Evolutionary conservation across 2,329 filamentous ascomycete genomes (phyloP), one percentile per base, ranked within the genome.

Genomic region (Phyllosticta ampelicida): DNA sequence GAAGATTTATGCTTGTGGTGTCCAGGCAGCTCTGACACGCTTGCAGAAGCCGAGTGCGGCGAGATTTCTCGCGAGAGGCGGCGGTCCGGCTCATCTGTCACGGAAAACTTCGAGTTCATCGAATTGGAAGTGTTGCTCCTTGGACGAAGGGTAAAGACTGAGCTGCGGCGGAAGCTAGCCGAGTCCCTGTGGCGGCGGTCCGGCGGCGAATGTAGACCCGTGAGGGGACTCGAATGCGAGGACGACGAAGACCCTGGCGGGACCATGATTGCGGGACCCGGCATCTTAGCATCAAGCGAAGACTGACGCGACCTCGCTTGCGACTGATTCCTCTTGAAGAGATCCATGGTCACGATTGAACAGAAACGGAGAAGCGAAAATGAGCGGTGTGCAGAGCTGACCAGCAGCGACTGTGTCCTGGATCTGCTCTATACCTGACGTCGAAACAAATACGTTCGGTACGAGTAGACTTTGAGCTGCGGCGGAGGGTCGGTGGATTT

Each of bases 51-150:
- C 13, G 60, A 59, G 20, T 53, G 54, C n/a, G 64, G 26, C n/a
- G 62, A 63, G 50, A 65, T 60, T 51, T 65, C 62, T 55, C 65
- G 63, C 18, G 68, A 67, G 13, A 65, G 66, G 21, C 63, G 62
- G 30, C 65, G 64, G 63, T 48, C 63, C 55, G 56, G 66, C 61
- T 62, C 10, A 60, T 61, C 55, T 55, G 58, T 13, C 53, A 48
- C 30, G 65, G 60, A 36, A 66, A 67, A 11, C 63, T 56, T 48
- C 66, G 61, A 1, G 67, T 69, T 21, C 69, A 70, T 59, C 20
- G 70, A 72, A 16, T 63, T 64, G 30, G 66, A 64, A 8, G 71
- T 73, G 21, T 72, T 73, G 51, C 70, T 73, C 55, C 71, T 65
- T 8, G 70, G 69, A 44, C 71, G 67, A 29, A 72, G 60, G 20